Conservation (phyloP, 345 rosid species). For the Eucalyptus marginata region DNA sequence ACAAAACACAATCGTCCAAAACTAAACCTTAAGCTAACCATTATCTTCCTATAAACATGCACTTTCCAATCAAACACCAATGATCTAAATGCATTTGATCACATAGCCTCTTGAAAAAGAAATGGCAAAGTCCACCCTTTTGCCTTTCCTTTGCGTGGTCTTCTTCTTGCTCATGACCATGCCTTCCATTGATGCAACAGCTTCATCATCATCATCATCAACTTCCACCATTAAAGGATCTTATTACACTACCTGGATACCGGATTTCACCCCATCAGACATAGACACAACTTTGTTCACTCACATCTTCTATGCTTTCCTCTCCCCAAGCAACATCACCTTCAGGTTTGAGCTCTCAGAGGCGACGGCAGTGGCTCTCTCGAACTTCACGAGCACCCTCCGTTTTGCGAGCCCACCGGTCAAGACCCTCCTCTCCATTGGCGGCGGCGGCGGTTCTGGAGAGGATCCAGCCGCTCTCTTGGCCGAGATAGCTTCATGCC, state of each 20-base stretch:
- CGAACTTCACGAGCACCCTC: slow-evolving; percentile 33
- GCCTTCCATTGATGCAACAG: neutral
- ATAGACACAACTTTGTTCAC: slow-evolving; percentile 39
- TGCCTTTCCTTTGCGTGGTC: neutral
- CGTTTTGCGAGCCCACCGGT: slow-evolving; percentile 16
- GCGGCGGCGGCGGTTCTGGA: slow-evolving; percentile 2
- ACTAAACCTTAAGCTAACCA: neutral
- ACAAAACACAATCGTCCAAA: neutral
- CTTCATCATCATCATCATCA: slow-evolving; percentile 1
- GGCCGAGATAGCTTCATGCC: slow-evolving; percentile 18
- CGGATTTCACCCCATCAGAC: slow-evolving; percentile 22
- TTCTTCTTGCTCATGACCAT: neutral
- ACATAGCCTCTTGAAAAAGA: neutral
- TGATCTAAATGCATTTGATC: neutral
- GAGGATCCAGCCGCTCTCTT: neutral
- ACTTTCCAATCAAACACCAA: neutral
- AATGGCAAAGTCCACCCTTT: neutral
- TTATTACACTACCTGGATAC: slow-evolving; percentile 37
- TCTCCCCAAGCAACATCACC: slow-evolving; percentile 26
- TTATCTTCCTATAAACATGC: neutral
- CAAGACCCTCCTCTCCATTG: slow-evolving; percentile 41
- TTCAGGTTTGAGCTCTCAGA: slow-evolving; percentile 16
- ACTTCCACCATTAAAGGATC: slow-evolving; percentile 17
- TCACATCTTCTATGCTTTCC: slow-evolving; percentile 46
- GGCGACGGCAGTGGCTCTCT: neutral